phyloP scores from a whole-genome alignment of 176 grass and related monocot species.

The sorghum (Sorghum bicolor) region Sorghum_bicolor_NCBIv3 NC_012872.2:67644501-67645000 shows the following conservation, averaged over 20 bases:
- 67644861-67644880: background rate
- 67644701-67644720: background rate
- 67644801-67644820: background rate
- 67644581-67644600: conserved; percentile 19
- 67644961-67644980: background rate
- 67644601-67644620: background rate
- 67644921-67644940: background rate
- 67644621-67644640: background rate
- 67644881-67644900: background rate
- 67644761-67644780: background rate
- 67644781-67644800: background rate
- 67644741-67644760: background rate
- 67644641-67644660: background rate
- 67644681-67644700: background rate
- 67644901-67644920: too few relatives aligned
- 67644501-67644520: conserved; percentile 11
- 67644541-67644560: background rate
- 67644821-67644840: background rate
- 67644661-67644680: background rate
- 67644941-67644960: background rate
- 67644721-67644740: background rate
- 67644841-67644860: background rate
- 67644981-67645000: background rate
- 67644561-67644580: background rate
- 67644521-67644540: background rate